A percentile compares a stretch with the other conserved stretches of the same genome.
These are phyloP conservation scores for Aureobasidium sp. DNA, from an alignment of 2,329 filamentous ascomycete genomes.

Conservation along the genomic window DNA sequence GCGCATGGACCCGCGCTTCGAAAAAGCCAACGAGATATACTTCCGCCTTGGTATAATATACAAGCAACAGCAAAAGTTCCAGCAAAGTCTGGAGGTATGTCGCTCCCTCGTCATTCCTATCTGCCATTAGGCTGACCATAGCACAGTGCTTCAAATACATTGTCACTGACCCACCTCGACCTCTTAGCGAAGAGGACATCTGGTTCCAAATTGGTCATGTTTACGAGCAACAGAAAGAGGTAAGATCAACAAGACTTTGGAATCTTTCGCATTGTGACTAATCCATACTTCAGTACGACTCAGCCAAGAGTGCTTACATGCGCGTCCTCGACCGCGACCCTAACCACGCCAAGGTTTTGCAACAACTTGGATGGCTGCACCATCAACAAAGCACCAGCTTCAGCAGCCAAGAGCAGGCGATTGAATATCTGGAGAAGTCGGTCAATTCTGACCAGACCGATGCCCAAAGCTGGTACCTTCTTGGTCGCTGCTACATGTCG, in stretches of 20 bases:
- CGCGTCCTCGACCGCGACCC: slow-evolving; percentile 91
- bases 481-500: slow-evolving; percentile 98
- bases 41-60: slow-evolving; percentile 99
- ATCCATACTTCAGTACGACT: slow-evolving; percentile 63
- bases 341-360: slow-evolving; percentile 93
- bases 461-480: slow-evolving; percentile 96
- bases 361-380: slow-evolving; percentile 95
- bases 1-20: slow-evolving; percentile 95
- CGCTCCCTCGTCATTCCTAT: not conserved
- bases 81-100: slow-evolving; percentile 78
- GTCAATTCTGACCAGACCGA: slow-evolving; percentile 89
- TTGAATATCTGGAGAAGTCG: slow-evolving; percentile 95
- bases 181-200: slow-evolving; percentile 93
- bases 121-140: slow-evolving; percentile 21
- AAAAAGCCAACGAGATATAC: slow-evolving; percentile 99
- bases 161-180: slow-evolving; percentile 82
- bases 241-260: slow-evolving; percentile 43
- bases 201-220: slow-evolving; percentile 99
- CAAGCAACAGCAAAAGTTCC: slow-evolving; percentile 94
- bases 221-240: slow-evolving; percentile 97
- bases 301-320: slow-evolving; percentile 84
- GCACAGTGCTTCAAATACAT: slow-evolving; percentile 97
- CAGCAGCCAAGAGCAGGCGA: slow-evolving; percentile 87
- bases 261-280: slow-evolving; percentile 19
- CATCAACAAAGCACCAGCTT: slow-evolving; percentile 93